Evolutionary conservation across 2,329 filamentous ascomycete genomes (phyloP), one percentile per base, ranked within the genome.

Genomic region (Ophiostoma sp.): DNA sequence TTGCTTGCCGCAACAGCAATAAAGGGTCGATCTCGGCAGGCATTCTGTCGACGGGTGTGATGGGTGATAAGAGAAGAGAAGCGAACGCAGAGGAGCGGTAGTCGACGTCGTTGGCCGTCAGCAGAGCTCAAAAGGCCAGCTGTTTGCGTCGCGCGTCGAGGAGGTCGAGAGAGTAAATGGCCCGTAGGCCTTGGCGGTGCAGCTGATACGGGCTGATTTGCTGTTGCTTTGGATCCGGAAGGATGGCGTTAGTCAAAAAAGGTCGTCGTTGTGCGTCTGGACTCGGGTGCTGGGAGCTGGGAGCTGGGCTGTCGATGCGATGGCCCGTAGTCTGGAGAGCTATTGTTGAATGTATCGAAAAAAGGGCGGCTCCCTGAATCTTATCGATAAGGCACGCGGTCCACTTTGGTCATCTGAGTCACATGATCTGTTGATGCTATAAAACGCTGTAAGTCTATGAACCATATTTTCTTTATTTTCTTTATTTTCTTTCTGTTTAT

Each of bases 1-100:
- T 95, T 73, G 91, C 89, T 77, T 91, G 89, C 77, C 94, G 92
- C 75, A 98, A 86, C 73, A 95, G 89, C 74, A 93, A 84, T 74
- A 98, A 89, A 68, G 94, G 88, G 77, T 98, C 93, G 41, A 72
- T 52, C 1, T 72, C 68, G 35, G 69, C 31, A 4, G 48, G 27
- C 70, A 70, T 70, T 44, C 54, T 69, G 64, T 13, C 35, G 10
- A 8, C 6, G 41, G 5, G 1, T 39, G 23, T 20, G 62, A n/a
- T 48, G 15, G 48, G 4, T 1, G 70, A 35, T 60, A 64, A 35
- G 33, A 36, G 31, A 27, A 52, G 41, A 15, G 36, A 57, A 62
- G 57, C 23, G 54, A 60, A 15, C 41, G 17, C 17, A 6, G 7
- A n/a, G 17, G 44, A 48, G 7, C 6, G 17, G 17, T 39, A 11